Evolutionary conservation across 768 basidiomycete species (phyloP), one percentile per base, ranked within the genome.

Genomic region (Guyanaporus albipodus): DNA sequence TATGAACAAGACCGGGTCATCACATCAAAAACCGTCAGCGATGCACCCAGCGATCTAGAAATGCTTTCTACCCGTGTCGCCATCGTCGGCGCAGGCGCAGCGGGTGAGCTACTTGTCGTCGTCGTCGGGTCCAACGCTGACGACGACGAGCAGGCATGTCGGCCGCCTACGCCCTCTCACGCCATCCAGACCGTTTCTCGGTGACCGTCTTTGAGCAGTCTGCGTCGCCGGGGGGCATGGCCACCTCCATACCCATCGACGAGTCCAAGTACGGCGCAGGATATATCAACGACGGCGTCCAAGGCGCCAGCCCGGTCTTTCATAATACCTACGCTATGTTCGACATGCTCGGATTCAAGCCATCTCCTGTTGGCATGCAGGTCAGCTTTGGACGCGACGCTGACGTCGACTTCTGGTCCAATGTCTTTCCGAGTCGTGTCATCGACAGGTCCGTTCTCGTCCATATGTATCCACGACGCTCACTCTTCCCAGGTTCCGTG

Each of bases 401-500:
- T 12, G 26, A 28, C 15, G 8, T 4, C 18, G 14, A 44, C 32
- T 44, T 36, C 15, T 44, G 42, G 34, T 35, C 39, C 29, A 32
- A 42, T 7, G 41, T 42, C 31, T 42, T 42, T 11, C 33, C 34
- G 12, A 35, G 33, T 35, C 26, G 26, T 4, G 26, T 35, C 42
- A 27, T 44, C 26, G 42, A 44, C 21, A 36, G 33, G 42, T 44
- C 23, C 4, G 24, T 24, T 15, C 17, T 38, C 15, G 8, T 17
- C 26, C 32, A 8, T 14, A 8, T 31, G 14, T 18, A 6, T n/a
- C n/a, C n/a, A 26, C 10, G 23, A 27, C 6, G 22, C 22, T 11
- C 22, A 38, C 15, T 14, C 3, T 14, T 22, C 18, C 10, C 26
- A 52, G 50, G n/a, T 50, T 52, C 23, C 33, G 38, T 12, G 39